Evolutionary conservation across 2,329 filamentous ascomycete genomes (phyloP).

Genomic region (Fusarium protoensiforme): DNA sequence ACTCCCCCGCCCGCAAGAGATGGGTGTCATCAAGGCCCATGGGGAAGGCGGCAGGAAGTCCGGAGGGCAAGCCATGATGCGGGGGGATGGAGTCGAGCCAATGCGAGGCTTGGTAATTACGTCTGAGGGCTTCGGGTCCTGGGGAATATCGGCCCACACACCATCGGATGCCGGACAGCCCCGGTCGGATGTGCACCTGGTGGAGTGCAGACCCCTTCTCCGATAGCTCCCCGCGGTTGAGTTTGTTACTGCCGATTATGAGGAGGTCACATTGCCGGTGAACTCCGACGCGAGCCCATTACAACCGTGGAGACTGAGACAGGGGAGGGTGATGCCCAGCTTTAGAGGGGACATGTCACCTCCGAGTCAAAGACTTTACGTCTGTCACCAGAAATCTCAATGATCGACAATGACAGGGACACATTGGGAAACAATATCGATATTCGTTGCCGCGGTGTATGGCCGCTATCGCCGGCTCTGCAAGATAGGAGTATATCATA

Average conservation of each 20-base stretch:
- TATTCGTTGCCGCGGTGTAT: background rate
- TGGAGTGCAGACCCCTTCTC: slow-evolving; percentile 13
- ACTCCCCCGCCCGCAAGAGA: background rate
- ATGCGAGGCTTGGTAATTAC: slow-evolving; percentile 21
- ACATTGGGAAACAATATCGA: background rate
- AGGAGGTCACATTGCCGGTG: background rate
- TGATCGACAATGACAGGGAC: background rate
- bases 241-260: background rate
- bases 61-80: slow-evolving; percentile 10
- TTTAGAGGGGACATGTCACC: background rate
- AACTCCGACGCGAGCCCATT: background rate
- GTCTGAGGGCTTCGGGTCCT: slow-evolving; percentile 19
- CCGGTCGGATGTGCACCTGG: slow-evolving; percentile 13
- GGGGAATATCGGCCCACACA: background rate
- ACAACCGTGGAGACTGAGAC: background rate
- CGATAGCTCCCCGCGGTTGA: slow-evolving; percentile 1
- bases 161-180: slow-evolving; percentile 25
- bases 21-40: background rate
- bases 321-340: background rate
- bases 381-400: background rate
- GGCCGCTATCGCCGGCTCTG: background rate
- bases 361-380: background rate
- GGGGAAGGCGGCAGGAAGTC: slow-evolving; percentile 8
- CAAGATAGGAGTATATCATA: background rate
- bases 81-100: slow-evolving; percentile 16